A percentile compares a stretch with the other conserved stretches of the same genome.
phyloP scores from a whole-genome alignment of 371 early-diverging fungal genomes.

The Funneliformis caledonium region DNA sequence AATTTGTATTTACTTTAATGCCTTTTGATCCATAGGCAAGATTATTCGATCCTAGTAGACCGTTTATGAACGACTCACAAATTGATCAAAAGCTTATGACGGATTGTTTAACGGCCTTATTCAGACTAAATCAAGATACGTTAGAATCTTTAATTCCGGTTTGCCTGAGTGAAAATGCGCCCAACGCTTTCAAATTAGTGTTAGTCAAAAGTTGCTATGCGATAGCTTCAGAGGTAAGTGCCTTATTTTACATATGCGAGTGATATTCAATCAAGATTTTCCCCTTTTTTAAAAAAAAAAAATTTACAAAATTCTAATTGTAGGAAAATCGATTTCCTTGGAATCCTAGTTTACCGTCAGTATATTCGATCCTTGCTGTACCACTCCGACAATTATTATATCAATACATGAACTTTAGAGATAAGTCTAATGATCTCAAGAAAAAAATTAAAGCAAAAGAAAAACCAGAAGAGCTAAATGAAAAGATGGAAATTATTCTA shows the following conservation, averaged over 20 bases:
- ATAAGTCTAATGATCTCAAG: conserved; percentile 47
- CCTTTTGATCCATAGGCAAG: conserved; percentile 52
- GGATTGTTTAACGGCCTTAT: conserved; percentile 77
- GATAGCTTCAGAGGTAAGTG: conserved; percentile 63
- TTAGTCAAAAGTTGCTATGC: conserved; percentile 76
- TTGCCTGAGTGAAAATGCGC: conserved; percentile 70
- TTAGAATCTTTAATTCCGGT: conserved; percentile 69
- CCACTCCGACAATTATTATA: conserved; percentile 74
- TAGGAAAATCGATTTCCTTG: conserved; percentile 67
- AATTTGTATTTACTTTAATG: conserved; percentile 21
- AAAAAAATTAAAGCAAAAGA: conserved; percentile 53
- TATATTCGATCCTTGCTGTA: conserved; percentile 70
- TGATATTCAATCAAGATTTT: not conserved
- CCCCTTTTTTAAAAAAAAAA: not conserved
- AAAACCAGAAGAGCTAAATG: conserved; percentile 55
- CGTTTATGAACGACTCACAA: conserved; percentile 61
- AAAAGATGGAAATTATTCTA: conserved; percentile 74
- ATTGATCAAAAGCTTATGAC: conserved; percentile 70
- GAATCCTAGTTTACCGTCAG: conserved; percentile 71
- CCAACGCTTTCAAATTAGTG: conserved; percentile 73
- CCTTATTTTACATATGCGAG: not conserved
- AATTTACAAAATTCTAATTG: not conserved
- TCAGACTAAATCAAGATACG: conserved; percentile 71
- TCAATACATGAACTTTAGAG: conserved; percentile 57
- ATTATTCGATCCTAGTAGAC: conserved; percentile 65